These are phyloP conservation scores for Irpex sp. DNA, from an alignment of 1,284 basidiomycete species.

Conservation along the genomic window DNA sequence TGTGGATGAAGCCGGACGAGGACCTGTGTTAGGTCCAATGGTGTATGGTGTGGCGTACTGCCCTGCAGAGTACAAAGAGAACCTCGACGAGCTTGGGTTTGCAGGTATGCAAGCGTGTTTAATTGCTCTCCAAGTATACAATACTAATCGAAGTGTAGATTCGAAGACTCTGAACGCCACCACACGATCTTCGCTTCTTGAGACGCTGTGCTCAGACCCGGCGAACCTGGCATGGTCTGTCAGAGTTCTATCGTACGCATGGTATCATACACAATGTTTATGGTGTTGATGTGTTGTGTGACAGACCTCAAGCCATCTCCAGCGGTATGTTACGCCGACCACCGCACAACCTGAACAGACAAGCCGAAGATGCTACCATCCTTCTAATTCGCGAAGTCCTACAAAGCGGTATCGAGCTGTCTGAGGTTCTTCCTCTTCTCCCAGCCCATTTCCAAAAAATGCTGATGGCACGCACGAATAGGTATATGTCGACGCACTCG, in stretches of 20 bases:
- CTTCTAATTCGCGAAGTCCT: constrained; percentile 82
- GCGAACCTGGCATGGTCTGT: constrained; percentile 79
- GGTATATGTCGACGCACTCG: constrained; percentile 96
- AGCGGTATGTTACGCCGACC: constrained; percentile 83
- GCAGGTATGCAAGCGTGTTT: constrained; percentile 49
- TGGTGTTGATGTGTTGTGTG: no score
- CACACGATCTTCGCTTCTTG: constrained; percentile 58
- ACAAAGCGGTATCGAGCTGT: constrained; percentile 74
- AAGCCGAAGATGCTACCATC: constrained; percentile 90
- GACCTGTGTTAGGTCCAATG: constrained; percentile 90
- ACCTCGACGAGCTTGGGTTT: constrained; percentile 81
- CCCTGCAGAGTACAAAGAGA: constrained; percentile 70
- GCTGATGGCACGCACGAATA: constrained; percentile 25
- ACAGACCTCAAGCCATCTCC: constrained; percentile 88
- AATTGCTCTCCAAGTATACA: neutral
- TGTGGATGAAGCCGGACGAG: constrained; percentile 95
- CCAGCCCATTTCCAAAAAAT: neutral
- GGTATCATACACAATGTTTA: neutral
- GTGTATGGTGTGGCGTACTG: constrained; percentile 97
- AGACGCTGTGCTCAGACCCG: constrained; percentile 60
- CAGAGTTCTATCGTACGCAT: constrained; percentile 62
- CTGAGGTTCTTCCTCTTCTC: constrained; percentile 53
- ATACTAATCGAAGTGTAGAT: constrained; percentile 42
- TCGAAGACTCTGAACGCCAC: constrained; percentile 86
- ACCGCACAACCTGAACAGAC: constrained; percentile 87